Evolutionary conservation across 305 asterid species (phyloP).

Genomic region (Solanum chacoense): DNA sequence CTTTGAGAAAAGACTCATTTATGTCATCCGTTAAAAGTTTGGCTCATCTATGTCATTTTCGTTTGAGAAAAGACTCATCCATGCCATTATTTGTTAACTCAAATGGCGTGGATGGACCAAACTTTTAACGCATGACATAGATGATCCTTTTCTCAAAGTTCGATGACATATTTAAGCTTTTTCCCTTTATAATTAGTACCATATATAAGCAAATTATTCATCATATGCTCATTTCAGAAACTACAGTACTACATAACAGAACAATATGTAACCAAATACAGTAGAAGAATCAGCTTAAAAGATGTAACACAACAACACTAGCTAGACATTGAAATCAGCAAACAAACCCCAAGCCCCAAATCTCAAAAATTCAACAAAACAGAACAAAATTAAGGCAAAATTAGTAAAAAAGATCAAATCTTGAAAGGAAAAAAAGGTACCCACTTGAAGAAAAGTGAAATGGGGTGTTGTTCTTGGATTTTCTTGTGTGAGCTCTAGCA

Average conservation of each 20-base stretch:
- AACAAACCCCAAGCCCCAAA: neutral
- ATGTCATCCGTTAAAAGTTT: too few species aligned
- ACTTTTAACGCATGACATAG: neutral
- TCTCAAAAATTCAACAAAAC: neutral
- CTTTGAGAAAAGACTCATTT: neutral
- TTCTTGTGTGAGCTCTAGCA: constrained; percentile 33
- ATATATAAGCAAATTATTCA: neutral
- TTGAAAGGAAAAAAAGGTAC: neutral
- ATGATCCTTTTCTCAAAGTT: neutral
- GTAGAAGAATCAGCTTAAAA: neutral
- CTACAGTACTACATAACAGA: neutral
- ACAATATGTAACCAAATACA: neutral
- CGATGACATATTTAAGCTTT: neutral
- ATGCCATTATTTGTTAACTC: neutral
- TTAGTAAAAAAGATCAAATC: neutral
- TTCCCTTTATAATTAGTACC: neutral
- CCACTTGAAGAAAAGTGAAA: constrained; percentile 20
- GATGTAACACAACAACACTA: neutral
- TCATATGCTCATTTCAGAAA: neutral
- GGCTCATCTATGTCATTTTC: neutral
- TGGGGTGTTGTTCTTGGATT: constrained; percentile 9
- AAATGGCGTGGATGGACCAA: neutral
- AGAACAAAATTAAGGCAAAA: neutral
- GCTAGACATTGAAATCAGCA: neutral
- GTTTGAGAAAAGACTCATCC: neutral